Conservation (phyloP, 2,329 filamentous ascomycete species). For the Fusarium xyrophilum region DNA sequence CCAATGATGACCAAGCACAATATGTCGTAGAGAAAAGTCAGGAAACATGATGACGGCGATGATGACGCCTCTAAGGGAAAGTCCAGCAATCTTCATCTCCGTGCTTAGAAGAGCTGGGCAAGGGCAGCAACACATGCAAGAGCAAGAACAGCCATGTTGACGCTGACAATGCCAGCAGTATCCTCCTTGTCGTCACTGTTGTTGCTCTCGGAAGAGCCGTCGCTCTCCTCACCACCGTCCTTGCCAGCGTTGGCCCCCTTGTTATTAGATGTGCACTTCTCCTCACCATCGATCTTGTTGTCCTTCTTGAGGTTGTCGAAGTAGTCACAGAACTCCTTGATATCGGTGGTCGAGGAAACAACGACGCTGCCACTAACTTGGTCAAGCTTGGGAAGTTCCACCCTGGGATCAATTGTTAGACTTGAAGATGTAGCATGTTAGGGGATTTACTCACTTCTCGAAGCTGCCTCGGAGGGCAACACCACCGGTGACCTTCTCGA, state of each 20-base stretch:
- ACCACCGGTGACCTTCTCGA: conserved; percentile 77
- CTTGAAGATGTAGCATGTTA: neutral
- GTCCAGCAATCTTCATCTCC: conserved; percentile 41
- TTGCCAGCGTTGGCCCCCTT: conserved; percentile 58
- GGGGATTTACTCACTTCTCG: conserved; percentile 67
- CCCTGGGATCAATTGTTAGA: conserved; percentile 56
- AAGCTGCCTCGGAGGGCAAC: conserved; percentile 88
- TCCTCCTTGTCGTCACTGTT: conserved; percentile 45
- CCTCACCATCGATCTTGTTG: conserved; percentile 52
- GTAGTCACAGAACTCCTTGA: conserved; percentile 62
- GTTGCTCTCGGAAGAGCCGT: conserved; percentile 40
- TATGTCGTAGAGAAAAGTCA: conserved; percentile 47
- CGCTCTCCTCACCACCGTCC: conserved; percentile 41
- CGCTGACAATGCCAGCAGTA: conserved; percentile 54
- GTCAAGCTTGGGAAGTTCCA: conserved; percentile 70
- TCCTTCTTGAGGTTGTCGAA: conserved; percentile 52
- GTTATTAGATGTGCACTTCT: conserved; percentile 59
- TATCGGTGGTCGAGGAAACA: conserved; percentile 69
- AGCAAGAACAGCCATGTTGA: conserved; percentile 57
- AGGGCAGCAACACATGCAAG: conserved; percentile 56
- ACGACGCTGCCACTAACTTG: conserved; percentile 77
- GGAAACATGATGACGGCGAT: conserved; percentile 45
- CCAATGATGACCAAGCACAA: conserved; percentile 45
- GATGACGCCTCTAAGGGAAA: conserved; percentile 45
- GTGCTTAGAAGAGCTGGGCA: conserved; percentile 60